Evolutionary conservation across 2,329 filamentous ascomycete species (phyloP), one percentile per base, ranked within the genome.

Genomic region (Fusarium odoratissimum): DNA sequence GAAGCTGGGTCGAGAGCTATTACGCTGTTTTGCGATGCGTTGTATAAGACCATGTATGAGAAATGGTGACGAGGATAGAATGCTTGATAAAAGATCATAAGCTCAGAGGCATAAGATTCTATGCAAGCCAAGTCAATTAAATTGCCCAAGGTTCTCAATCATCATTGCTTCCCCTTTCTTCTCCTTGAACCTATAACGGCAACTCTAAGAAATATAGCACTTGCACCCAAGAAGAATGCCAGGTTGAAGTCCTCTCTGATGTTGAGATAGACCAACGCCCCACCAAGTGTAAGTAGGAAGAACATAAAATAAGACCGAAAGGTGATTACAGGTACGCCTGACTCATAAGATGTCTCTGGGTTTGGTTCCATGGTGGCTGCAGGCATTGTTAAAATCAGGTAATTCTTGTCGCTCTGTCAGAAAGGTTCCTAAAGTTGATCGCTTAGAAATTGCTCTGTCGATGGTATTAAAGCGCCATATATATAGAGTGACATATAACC

Each of bases 1-100:
- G 58, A 69, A 14, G 64, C 64, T 33, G 66, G 66, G 1, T 58
- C 66, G 4, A 58, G 25, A 25, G 64, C 64, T 0, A 69, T 69
- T 2, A 40, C 58, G 0, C 7, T 69, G 2, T 69, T 69, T 16
- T 69, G 64, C 1, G 49, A 69, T 9, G 45, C 64, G 31, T 16
- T 69, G 11, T 58, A 69, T 2, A 58, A 30, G 13, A 35, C 58
- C 2, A 51, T 69, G 64, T 69, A 69, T 14, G 31, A 67, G 38
- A 44, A 21, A 1, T 64, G 46, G 40, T 64, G 31, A 48, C n/a
- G n/a, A n/a, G n/a, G n/a, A 52, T 21, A 16, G 13, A 21, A 1
- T 8, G 38, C 21, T 40, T n/a, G 38, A 21, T 40, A 40, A 11
- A 41, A n/a, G 11, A 9, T 19, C 17, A 11, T 37, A 1, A 19